Evolutionary conservation across 352 stramenopile genomes (phyloP).

Genomic region (Saprolegnia diclina): DNA sequence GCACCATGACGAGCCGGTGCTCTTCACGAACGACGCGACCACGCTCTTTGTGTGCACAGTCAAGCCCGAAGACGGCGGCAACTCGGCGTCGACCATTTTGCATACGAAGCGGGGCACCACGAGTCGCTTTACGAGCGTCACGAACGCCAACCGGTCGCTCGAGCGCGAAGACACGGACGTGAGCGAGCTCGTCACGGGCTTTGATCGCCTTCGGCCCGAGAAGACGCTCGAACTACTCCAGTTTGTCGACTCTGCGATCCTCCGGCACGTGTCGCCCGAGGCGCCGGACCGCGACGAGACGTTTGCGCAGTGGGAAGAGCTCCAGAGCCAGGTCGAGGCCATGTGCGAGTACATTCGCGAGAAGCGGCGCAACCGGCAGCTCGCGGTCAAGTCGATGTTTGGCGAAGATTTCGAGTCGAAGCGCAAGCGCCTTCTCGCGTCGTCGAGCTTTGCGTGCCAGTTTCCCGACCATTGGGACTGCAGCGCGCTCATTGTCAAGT

Average conservation of each 20-base stretch:
- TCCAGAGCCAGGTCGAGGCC: slow-evolving; percentile 66
- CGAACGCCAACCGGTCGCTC: not conserved
- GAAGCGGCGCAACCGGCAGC: slow-evolving; percentile 54
- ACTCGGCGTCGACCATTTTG: not conserved
- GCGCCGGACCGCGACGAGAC: slow-evolving; percentile 37
- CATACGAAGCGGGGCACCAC: not conserved
- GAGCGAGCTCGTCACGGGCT: not conserved
- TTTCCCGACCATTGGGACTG: slow-evolving; percentile 53
- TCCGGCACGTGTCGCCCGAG: slow-evolving; percentile 31
- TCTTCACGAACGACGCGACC: slow-evolving; percentile 15
- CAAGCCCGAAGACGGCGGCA: slow-evolving; percentile 2
- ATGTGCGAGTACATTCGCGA: slow-evolving; percentile 62
- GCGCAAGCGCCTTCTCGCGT: slow-evolving; percentile 51
- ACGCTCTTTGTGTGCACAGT: slow-evolving; percentile 14
- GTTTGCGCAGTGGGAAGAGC: slow-evolving; percentile 41
- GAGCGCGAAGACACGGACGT: not conserved
- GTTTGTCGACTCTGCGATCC: not conserved
- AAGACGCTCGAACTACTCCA: not conserved
- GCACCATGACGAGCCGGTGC: not conserved
- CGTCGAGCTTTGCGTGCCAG: slow-evolving; percentile 30
- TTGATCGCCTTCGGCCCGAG: slow-evolving; percentile 16
- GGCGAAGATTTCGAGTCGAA: slow-evolving; percentile 82
- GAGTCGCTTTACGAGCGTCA: not conserved
- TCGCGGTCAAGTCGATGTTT: slow-evolving; percentile 69
- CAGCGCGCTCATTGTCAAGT: slow-evolving; percentile 96